Evolutionary conservation across 73 alveolate species (phyloP).

Genomic region (Uronychia binucleata): DNA sequence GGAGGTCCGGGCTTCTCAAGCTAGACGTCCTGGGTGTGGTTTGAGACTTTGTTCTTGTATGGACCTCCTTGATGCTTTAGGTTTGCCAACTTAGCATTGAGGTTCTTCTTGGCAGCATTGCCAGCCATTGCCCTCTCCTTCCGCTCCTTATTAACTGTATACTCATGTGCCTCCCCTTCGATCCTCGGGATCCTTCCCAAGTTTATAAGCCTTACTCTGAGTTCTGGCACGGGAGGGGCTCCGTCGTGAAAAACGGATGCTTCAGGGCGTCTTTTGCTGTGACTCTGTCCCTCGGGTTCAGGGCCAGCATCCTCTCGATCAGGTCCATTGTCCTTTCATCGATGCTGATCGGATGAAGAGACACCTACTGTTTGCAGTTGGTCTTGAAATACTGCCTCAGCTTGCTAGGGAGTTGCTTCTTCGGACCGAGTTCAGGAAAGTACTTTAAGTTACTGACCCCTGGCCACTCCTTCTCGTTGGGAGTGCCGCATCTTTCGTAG

Average conservation of each 20-base stretch:
- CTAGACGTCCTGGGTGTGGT: background rate
- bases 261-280: constrained; percentile 90
- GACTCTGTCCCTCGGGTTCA: constrained; percentile 91
- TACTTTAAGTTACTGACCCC: background rate
- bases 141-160: constrained; percentile 77
- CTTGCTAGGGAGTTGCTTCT: constrained; percentile 63
- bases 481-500: constrained; percentile 92
- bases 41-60: too few relatives aligned
- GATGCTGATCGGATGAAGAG: constrained; percentile 19
- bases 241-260: constrained; percentile 88
- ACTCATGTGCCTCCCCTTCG: constrained; percentile 94
- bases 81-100: background rate
- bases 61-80: background rate
- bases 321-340: constrained; percentile 83
- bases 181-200: constrained; percentile 64
- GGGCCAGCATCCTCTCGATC: constrained; percentile 78
- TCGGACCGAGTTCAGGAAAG: constrained; percentile 55
- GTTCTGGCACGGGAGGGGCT: constrained; percentile 71
- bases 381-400: constrained; percentile 65
- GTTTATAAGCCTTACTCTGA: constrained; percentile 21
- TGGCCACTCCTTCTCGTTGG: constrained; percentile 68
- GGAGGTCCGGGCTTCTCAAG: background rate
- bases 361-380: constrained; percentile 11
- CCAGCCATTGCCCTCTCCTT: constrained; percentile 47
- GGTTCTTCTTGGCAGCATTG: background rate